Evolutionary conservation across 1,284 basidiomycete genomes (phyloP).

Genomic region (Leccinum fallax): DNA sequence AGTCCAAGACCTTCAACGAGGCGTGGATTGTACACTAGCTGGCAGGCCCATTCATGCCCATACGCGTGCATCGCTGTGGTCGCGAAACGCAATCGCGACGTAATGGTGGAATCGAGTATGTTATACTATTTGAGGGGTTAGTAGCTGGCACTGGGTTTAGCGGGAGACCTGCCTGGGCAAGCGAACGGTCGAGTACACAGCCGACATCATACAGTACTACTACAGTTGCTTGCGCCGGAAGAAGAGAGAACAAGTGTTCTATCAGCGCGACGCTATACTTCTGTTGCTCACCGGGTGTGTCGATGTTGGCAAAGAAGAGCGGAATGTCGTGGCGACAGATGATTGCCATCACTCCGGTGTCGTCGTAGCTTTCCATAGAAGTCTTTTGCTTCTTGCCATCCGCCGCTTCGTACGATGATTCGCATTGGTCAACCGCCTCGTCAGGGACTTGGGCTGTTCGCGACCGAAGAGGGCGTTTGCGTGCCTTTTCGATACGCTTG

Average conservation of each 20-base stretch:
- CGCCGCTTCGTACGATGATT: not conserved
- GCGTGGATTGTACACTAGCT: not conserved
- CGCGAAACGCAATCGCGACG: not conserved
- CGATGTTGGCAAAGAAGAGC: not conserved
- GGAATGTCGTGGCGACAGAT: not conserved
- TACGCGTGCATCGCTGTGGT: not conserved
- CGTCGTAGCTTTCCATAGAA: not conserved
- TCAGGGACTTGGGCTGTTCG: not conserved
- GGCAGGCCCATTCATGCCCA: conserved; percentile 5
- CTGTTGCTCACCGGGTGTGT: not conserved
- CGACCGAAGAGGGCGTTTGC: not conserved
- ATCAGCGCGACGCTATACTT: not conserved
- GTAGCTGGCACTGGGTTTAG: not conserved
- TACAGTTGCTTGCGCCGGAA: conserved; percentile 38
- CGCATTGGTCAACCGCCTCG: not conserved
- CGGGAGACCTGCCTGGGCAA: not conserved
- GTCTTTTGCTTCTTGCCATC: not conserved
- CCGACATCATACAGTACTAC: conserved; percentile 41
- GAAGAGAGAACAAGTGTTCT: conserved; percentile 21
- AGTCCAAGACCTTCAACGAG: not conserved
- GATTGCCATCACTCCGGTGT: not conserved
- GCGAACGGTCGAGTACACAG: conserved; percentile 40
- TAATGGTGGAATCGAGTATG: not conserved
- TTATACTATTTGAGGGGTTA: not conserved
- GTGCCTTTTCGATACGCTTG: not conserved